A percentile compares a stretch with the other conserved stretches of the same genome.
phyloP scores from a whole-genome alignment of 225 moss, liverwort and hornwort species.

The Asterella californica region DNA sequence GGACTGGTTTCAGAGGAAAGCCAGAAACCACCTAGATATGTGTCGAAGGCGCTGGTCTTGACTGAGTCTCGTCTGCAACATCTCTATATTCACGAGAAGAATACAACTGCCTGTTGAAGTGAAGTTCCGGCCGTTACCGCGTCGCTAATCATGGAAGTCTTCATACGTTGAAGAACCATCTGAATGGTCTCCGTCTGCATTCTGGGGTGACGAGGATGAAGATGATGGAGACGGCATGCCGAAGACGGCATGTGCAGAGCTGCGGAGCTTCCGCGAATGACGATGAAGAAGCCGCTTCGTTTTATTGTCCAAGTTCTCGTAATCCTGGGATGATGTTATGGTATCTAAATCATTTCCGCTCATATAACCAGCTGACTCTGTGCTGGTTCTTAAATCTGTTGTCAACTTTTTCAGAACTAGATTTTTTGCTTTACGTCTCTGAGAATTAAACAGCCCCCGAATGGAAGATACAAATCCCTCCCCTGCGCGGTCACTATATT shows the following conservation, averaged over 20 bases:
- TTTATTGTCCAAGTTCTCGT: conserved; percentile 48
- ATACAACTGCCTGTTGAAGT: background rate
- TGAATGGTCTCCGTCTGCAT: conserved; percentile 65
- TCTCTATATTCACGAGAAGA: background rate
- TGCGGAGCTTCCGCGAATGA: conserved; percentile 62
- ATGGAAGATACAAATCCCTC: conserved; percentile 89
- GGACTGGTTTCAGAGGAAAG: background rate
- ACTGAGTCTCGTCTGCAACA: background rate
- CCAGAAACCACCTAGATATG: background rate
- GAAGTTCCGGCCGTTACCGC: background rate
- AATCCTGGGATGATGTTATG: conserved; percentile 56
- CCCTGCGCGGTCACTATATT: conserved; percentile 79
- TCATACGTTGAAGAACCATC: conserved; percentile 80
- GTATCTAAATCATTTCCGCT: conserved; percentile 65
- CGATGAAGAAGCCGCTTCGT: conserved; percentile 67
- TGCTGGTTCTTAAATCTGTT: conserved; percentile 59
- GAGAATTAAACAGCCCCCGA: conserved; percentile 70
- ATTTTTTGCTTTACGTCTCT: conserved; percentile 72
- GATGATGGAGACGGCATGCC: conserved; percentile 33
- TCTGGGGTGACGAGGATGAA: conserved; percentile 49
- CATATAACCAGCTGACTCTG: conserved; percentile 38
- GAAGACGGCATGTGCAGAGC: conserved; percentile 43
- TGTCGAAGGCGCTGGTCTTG: background rate
- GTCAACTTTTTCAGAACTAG: conserved; percentile 74
- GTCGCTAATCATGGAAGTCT: conserved; percentile 47